Evolutionary conservation across 306 rosid genomes (phyloP).

Genomic region (Cucumis cinereus): DNA sequence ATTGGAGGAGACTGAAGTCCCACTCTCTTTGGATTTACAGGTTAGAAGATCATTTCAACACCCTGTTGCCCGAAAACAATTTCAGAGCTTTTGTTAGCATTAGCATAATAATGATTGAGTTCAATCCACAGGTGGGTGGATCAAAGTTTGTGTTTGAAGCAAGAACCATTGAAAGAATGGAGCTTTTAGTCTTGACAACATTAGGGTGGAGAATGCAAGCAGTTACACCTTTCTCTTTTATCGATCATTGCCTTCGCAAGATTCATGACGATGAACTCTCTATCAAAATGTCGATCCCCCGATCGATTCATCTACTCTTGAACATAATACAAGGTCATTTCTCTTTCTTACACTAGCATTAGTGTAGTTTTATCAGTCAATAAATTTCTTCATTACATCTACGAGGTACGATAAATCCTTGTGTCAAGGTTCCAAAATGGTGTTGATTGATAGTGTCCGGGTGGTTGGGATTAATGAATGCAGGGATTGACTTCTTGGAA

Average conservation of each 20-base stretch:
- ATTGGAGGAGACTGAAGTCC: slow-evolving; percentile 76
- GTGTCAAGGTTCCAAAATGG: not conserved
- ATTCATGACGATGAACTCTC: slow-evolving; percentile 40
- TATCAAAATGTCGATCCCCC: slow-evolving; percentile 21
- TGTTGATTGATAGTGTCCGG: slow-evolving; percentile 12
- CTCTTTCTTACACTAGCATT: slow-evolving; percentile 1
- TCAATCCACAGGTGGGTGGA: slow-evolving; percentile 52
- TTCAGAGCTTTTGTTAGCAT: not conserved
- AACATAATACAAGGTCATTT: slow-evolving; percentile 40
- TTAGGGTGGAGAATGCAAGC: slow-evolving; percentile 93
- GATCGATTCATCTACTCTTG: slow-evolving; percentile 47
- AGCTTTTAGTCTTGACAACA: slow-evolving; percentile 78
- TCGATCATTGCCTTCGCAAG: slow-evolving; percentile 62
- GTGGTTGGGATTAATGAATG: slow-evolving; percentile 43
- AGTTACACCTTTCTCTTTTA: slow-evolving; percentile 72
- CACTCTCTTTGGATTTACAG: slow-evolving; percentile 68
- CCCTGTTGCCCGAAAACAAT: not conserved
- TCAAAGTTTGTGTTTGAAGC: slow-evolving; percentile 76
- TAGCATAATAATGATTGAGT: not conserved
- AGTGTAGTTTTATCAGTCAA: not conserved
- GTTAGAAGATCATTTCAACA: slow-evolving; percentile 13
- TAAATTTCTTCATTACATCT: not conserved
- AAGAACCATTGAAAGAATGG: slow-evolving; percentile 83
- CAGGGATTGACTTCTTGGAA: slow-evolving; percentile 91
- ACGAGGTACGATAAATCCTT: not conserved